Evolutionary conservation across 345 rosid genomes (phyloP).

Genomic region (Citrus sp.): DNA sequence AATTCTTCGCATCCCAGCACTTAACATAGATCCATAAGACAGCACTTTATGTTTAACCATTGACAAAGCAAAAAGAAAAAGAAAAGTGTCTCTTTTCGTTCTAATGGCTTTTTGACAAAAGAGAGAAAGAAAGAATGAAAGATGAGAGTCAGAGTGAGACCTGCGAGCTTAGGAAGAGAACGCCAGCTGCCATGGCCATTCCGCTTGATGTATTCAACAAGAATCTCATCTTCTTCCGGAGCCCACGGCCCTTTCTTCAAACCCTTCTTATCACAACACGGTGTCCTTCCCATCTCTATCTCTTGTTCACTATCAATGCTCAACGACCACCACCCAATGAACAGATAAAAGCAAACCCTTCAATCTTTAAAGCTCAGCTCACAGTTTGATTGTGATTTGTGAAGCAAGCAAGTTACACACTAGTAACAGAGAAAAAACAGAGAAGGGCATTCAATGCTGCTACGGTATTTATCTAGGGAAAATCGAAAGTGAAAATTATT

Average conservation of each 20-base stretch:
- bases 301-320: not conserved
- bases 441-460: slow-evolving; percentile 27
- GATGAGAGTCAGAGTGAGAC: slow-evolving; percentile 17
- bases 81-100: too few species aligned
- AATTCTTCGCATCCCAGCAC: not conserved
- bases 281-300: slow-evolving; percentile 74
- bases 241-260: slow-evolving; percentile 98
- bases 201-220: slow-evolving; percentile 59
- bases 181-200: slow-evolving; percentile 98
- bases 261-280: slow-evolving; percentile 81
- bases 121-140: not conserved
- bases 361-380: not conserved
- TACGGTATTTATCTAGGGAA: slow-evolving; percentile 35
- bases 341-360: not conserved
- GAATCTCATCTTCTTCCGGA: slow-evolving; percentile 87
- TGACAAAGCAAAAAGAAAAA: too few species aligned
- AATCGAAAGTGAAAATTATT: slow-evolving; percentile 23
- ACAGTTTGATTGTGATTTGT: not conserved
- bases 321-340: slow-evolving; percentile 6
- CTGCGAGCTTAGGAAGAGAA: slow-evolving; percentile 86
- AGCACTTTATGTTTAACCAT: too few species aligned
- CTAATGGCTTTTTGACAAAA: too few species aligned
- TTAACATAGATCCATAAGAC: too few species aligned
- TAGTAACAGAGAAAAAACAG: not conserved
- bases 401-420: not conserved